Evolutionary conservation across 2,329 filamentous ascomycete species (phyloP).

Genomic region (Ceratocystis smalleyi): DNA sequence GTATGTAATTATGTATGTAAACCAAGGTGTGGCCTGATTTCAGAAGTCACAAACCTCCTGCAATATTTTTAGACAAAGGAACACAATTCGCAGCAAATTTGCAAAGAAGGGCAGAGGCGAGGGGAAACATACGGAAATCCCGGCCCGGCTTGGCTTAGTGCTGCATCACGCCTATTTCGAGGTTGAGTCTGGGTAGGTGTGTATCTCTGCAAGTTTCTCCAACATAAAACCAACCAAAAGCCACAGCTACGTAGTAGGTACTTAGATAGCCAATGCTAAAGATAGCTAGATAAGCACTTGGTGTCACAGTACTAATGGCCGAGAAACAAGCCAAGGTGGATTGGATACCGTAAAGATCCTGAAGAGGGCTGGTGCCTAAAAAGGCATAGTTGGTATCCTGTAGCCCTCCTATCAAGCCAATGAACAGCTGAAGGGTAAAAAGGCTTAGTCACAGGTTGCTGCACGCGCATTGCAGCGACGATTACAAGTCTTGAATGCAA

Average conservation of each 20-base stretch:
- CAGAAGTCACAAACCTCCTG: background rate
- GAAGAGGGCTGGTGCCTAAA: background rate
- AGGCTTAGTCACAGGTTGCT: background rate
- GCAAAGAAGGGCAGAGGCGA: too few species aligned
- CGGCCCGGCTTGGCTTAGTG: too few species aligned
- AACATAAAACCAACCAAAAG: too few species aligned
- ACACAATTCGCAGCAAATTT: too few species aligned
- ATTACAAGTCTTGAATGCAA: background rate
- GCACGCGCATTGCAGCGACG: background rate
- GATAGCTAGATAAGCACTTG: background rate
- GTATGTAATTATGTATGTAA: background rate
- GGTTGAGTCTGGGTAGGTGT: too few species aligned
- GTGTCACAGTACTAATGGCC: conserved; percentile 1
- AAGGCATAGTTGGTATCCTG: background rate
- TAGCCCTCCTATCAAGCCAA: background rate
- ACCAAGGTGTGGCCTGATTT: background rate
- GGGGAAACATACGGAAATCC: too few species aligned
- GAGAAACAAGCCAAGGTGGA: background rate
- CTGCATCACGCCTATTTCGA: too few species aligned
- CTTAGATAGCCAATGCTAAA: too few species aligned
- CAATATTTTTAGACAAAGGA: background rate
- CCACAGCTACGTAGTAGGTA: too few species aligned
- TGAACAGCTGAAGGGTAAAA: background rate
- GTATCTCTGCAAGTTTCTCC: too few species aligned
- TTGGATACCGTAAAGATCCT: background rate